Percentiles rank a stretch among this genome's conserved stretches.
phyloP scores from a whole-genome alignment of 2,329 filamentous ascomycete genomes.

The Tolypocladium sp. region DNA sequence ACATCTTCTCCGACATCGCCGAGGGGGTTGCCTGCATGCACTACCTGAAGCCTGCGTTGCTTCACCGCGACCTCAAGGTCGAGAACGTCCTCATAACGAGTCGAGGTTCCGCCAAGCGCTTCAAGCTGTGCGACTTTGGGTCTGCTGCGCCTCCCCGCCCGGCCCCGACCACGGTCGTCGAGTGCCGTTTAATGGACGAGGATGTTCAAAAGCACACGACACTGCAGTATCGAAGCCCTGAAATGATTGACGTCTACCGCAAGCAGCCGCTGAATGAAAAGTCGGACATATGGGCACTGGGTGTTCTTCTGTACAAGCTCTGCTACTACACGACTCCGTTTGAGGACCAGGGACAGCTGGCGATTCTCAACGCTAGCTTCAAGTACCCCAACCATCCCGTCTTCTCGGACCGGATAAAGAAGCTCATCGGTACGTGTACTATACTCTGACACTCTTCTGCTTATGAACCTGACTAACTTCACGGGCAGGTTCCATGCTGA shows the following conservation, averaged over 20 bases:
- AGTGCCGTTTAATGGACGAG: slow-evolving; percentile 89
- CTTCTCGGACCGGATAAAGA: slow-evolving; percentile 85
- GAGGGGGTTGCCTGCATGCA: slow-evolving; percentile 99
- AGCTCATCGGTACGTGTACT: slow-evolving; percentile 61
- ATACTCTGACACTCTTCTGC: too few species aligned
- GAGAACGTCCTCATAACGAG: slow-evolving; percentile 90
- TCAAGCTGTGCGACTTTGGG: slow-evolving; percentile 98
- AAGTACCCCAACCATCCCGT: slow-evolving; percentile 80
- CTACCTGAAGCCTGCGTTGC: slow-evolving; percentile 85
- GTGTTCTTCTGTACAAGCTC: slow-evolving; percentile 91
- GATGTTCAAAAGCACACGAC: slow-evolving; percentile 97
- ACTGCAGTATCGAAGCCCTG: slow-evolving; percentile 91
- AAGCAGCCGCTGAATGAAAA: slow-evolving; percentile 98
- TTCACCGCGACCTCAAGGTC: slow-evolving; percentile 94
- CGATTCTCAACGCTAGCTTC: slow-evolving; percentile 91
- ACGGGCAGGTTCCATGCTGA: slow-evolving; percentile 70
- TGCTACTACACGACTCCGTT: slow-evolving; percentile 99
- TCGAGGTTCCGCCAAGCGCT: slow-evolving; percentile 57
- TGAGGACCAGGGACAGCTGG: slow-evolving; percentile 94
- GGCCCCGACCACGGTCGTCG: slow-evolving; percentile 75
- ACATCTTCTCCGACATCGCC: slow-evolving; percentile 92
- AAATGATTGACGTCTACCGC: slow-evolving; percentile 97
- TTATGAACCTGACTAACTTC: neutral
- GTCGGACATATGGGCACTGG: slow-evolving; percentile 95
- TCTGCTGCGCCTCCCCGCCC: slow-evolving; percentile 77